Conservation (phyloP, 2,329 filamentous ascomycete genomes). For the Coniochaeta pulveracea region DNA sequence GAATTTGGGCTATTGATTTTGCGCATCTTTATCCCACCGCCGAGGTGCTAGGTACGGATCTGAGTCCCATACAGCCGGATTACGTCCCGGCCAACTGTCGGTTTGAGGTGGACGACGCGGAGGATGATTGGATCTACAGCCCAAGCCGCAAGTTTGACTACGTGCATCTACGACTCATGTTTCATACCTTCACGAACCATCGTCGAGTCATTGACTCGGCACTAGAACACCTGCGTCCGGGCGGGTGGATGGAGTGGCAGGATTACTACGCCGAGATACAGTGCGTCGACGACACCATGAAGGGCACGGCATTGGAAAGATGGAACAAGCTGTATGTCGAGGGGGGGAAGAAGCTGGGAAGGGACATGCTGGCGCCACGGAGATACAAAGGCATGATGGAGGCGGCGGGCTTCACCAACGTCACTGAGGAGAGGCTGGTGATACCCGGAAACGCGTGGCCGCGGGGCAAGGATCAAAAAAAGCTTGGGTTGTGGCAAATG, state of each 20-base stretch:
- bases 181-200: slow-evolving; percentile 9
- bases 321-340: slow-evolving; percentile 12
- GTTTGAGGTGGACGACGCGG: slow-evolving; percentile 15
- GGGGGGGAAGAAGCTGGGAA: slow-evolving; percentile 7
- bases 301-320: slow-evolving; percentile 11
- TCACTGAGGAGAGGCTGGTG: slow-evolving; percentile 17
- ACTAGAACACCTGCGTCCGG: slow-evolving; percentile 12
- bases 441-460: slow-evolving; percentile 25
- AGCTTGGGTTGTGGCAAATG: slow-evolving; percentile 22
- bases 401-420: slow-evolving; percentile 19
- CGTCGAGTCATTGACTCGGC: slow-evolving; percentile 8
- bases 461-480: slow-evolving; percentile 21
- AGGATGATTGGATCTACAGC: slow-evolving; percentile 13
- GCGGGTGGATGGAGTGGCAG: slow-evolving; percentile 14
- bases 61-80: slow-evolving; percentile 14
- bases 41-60: slow-evolving; percentile 13
- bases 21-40: slow-evolving; percentile 11
- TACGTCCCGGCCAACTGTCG: slow-evolving; percentile 15
- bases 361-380: slow-evolving; percentile 5
- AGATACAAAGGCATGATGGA: slow-evolving; percentile 12
- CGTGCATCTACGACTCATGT: slow-evolving; percentile 13
- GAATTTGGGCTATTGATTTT: slow-evolving; percentile 16
- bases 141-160: slow-evolving; percentile 11
- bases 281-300: slow-evolving; percentile 10
- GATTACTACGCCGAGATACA: slow-evolving; percentile 10